These are phyloP conservation scores for Plasmodium fragile DNA, from an alignment of 169 alveolate genomes.

Conservation along the genomic window DNA sequence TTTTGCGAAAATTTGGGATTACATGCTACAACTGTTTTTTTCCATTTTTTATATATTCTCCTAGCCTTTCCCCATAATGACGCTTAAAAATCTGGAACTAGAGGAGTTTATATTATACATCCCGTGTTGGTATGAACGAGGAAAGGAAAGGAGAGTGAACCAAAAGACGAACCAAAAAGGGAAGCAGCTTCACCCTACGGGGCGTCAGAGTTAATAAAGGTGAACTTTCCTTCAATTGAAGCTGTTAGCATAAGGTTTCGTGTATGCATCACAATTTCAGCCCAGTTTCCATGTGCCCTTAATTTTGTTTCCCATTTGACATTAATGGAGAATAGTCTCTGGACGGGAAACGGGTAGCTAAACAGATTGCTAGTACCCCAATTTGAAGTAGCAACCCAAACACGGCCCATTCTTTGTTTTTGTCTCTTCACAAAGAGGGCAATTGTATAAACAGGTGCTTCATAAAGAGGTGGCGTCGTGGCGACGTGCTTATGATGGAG, in stretches of 20 bases:
- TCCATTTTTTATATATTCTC: background rate
- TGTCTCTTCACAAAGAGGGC: background rate
- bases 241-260: background rate
- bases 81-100: background rate
- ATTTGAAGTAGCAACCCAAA: background rate
- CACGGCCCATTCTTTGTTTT: background rate
- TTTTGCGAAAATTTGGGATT: background rate
- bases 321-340: background rate
- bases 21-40: too few species aligned
- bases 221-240: background rate
- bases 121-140: background rate
- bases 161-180: background rate
- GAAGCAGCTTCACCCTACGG: background rate
- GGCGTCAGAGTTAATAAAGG: background rate
- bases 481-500: background rate
- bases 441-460: background rate
- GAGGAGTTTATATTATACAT: background rate
- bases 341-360: background rate
- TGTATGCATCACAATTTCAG: background rate
- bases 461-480: background rate
- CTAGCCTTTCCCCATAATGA: background rate
- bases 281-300: background rate
- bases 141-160: background rate
- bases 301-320: background rate
- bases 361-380: background rate